Base-by-base conservation (phyloP, 257 asterid genomes). In the Henckelia pumila region DNA sequence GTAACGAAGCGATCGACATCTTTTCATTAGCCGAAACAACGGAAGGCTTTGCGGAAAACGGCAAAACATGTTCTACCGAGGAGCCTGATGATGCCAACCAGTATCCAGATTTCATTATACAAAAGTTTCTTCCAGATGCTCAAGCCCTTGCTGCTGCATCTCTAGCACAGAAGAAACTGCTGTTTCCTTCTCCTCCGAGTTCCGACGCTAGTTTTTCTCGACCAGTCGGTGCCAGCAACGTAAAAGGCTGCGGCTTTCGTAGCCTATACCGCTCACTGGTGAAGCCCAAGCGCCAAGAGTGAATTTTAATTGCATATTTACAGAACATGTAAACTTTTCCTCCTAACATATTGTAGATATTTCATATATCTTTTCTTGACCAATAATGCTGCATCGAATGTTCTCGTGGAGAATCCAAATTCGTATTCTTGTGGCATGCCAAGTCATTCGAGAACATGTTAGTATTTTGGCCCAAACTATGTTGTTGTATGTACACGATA, bases 41-140 rank as follows among this genome's bases (percentile, higher is more conserved):
- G 7, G 80, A 70, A 19, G 79, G 63, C 6, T 78, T 73, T 20
- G 64, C 70, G 49, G 82, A 88, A 6, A 58, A 66, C 3, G 55
- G 30, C 61, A 13, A 50, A 60, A 73, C 64, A 56, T 74, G 16
- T 17, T 23, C 55, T 14, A 16, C 55, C 6, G 71, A 71, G 14
- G 76, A 74, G 61, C 33, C 59, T 14, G 58, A 60, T 7, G 58
- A 63, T 0, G 66, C 21, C 7, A 75, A 21, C 24, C 76, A 53
- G 52, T 81, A 79, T 4, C 77, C 92, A 0, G 79, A 75, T 75
- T 91, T 88, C 70, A 86, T 91, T 8, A 83, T 91, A 44, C 83
- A 83, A 72, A 75, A 93, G 56, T 91, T 91, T 73, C 83, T 88
- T 40, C 89, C 91, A 8, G 96, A 91, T 71, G 96, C 97, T 24